Conservation (phyloP, 164 flowering plant species). For the Annona cherimola region DNA sequence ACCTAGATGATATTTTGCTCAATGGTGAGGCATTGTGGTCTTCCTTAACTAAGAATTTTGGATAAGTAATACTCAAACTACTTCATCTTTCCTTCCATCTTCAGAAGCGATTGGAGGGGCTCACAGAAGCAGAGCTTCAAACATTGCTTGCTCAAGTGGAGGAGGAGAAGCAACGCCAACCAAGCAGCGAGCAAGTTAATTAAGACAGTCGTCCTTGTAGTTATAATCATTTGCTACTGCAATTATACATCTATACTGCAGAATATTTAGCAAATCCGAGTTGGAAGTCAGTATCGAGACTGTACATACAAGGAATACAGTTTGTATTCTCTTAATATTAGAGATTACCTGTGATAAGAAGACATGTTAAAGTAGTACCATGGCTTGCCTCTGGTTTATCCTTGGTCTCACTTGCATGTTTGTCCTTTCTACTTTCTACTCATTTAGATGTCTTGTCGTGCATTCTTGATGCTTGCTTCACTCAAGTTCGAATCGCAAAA, state of each 20-base stretch:
- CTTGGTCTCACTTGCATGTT: too few relatives aligned
- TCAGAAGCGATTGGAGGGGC: slow-evolving; percentile 84
- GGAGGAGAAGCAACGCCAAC: slow-evolving; percentile 63
- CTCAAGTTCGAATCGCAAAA: too few relatives aligned
- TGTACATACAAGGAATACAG: slow-evolving; percentile 13
- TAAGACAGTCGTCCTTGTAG: slow-evolving; percentile 5
- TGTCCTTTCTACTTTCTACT: too few relatives aligned
- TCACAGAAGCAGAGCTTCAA: slow-evolving; percentile 78
- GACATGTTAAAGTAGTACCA: too few relatives aligned
- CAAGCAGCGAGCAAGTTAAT: slow-evolving; percentile 44
- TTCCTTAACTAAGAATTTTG: not conserved
- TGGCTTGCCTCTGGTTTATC: too few relatives aligned
- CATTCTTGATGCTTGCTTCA: too few relatives aligned
- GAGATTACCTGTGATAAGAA: too few relatives aligned
- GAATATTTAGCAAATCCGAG: not conserved
- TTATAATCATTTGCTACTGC: not conserved
- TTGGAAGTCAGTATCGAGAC: not conserved
- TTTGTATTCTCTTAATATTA: not conserved
- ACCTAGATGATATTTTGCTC: not conserved
- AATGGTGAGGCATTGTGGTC: not conserved
- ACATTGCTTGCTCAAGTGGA: slow-evolving; percentile 85
- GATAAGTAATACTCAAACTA: not conserved
- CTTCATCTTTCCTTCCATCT: slow-evolving; percentile 7
- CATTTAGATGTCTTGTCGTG: too few relatives aligned
- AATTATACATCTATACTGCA: not conserved